Base-by-base conservation (phyloP, 192 early-diverging fungal genomes). In the Gamsiella multidivaricata region DNA sequence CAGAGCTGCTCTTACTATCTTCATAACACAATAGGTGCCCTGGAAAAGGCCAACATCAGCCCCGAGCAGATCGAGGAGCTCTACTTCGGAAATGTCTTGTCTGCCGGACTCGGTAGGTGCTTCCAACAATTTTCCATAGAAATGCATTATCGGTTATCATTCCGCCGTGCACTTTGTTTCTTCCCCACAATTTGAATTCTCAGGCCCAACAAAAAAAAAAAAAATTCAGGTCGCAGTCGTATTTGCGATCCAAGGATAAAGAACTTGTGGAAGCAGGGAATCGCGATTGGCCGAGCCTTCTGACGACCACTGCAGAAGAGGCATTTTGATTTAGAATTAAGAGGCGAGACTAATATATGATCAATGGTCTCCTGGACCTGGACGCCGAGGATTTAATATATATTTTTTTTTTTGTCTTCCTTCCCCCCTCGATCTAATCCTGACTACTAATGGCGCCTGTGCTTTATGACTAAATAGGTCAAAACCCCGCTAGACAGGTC, bases 401-500 rank as follows among this genome's bases (percentile, higher is more conserved):
- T n/a, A n/a, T n/a, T n/a, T n/a, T n/a, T n/a, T n/a, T n/a, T n/a
- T n/a, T n/a, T n/a, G n/a, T n/a, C n/a, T n/a, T n/a, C n/a, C n/a
- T n/a, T n/a, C n/a, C n/a, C n/a, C n/a, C n/a, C n/a, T n/a, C n/a
- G n/a, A n/a, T n/a, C n/a, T n/a, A n/a, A n/a, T n/a, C n/a, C n/a
- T n/a, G n/a, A n/a, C n/a, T n/a, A n/a, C n/a, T n/a, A n/a, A n/a
- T n/a, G n/a, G n/a, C n/a, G n/a, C n/a, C n/a, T 57, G 12, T 57
- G n/a, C 23, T 15, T 46, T 11, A 14, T 32, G 25, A 53, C 37
- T 29, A 18, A 41, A 4, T 28, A 65, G 93, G 93, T 33, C 92
- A 94, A 76, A 94, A 94, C 87, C 92, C 92, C 37, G 93, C 93
- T 26, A 91, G 93, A 57, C 92, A 94, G 74, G 93, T 89, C 39